These are phyloP conservation scores for Monosporozyma aerobia DNA, from an alignment of 805 yeast genomes.

Conservation along the genomic window DNA sequence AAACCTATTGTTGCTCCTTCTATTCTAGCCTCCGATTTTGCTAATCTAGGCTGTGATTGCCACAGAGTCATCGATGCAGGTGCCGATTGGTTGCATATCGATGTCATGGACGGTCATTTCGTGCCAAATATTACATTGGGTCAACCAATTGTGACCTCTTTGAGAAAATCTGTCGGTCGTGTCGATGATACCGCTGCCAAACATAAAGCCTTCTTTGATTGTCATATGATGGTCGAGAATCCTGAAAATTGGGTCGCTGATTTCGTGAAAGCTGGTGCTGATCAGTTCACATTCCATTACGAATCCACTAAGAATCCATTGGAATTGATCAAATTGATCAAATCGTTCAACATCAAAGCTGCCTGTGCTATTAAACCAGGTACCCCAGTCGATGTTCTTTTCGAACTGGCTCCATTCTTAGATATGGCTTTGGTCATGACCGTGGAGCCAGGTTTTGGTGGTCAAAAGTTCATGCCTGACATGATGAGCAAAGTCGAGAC, in stretches of 20 bases:
- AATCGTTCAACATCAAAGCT: conserved; percentile 75
- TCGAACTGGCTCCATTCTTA: conserved; percentile 61
- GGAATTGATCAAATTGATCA: conserved; percentile 66
- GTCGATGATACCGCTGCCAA: conserved; percentile 35
- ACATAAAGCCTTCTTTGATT: conserved; percentile 62
- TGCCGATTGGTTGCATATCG: conserved; percentile 97
- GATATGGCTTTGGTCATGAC: conserved; percentile 98
- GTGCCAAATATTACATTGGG: conserved; percentile 96
- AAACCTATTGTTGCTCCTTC: conserved; percentile 88
- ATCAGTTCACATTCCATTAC: conserved; percentile 91
- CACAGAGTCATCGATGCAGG: conserved; percentile 66
- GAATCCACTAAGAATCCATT: conserved; percentile 81
- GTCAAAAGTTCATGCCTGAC: conserved; percentile 87
- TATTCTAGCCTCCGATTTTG: conserved; percentile 84
- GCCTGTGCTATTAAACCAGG: conserved; percentile 93
- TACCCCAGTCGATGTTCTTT: conserved; percentile 76
- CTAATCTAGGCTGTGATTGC: conserved; percentile 82
- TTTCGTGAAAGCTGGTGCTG: conserved; percentile 89
- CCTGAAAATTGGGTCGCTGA: conserved; percentile 94
- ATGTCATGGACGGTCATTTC: conserved; percentile 98
- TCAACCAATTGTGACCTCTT: conserved; percentile 72
- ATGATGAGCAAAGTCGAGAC: conserved; percentile 94
- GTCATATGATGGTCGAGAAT: conserved; percentile 94
- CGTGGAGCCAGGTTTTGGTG: conserved; percentile 98
- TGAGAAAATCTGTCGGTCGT: conserved; percentile 71